A percentile compares a stretch with the other conserved stretches of the same genome.
Conservation (phyloP, 805 yeast species). For the Candida pini region DNA sequence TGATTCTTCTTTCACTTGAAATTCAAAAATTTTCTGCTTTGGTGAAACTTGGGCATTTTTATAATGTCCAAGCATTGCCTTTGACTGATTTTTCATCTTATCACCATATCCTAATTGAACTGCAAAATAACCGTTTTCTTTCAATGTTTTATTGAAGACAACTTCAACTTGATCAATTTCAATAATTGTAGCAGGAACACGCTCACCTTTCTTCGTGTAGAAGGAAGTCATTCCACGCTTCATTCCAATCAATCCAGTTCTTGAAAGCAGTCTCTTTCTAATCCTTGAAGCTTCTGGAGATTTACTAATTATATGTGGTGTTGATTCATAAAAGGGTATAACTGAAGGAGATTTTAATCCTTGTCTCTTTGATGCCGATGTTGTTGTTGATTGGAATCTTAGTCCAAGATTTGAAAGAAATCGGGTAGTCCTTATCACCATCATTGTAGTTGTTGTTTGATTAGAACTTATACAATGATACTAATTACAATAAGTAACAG, state of each 20-base stretch:
- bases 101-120: conserved; percentile 84
- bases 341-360: conserved; percentile 42
- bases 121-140: conserved; percentile 76
- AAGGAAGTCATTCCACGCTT: conserved; percentile 90
- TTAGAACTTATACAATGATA: too few relatives aligned
- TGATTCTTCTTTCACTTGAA: conserved; percentile 61
- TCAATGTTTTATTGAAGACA: conserved; percentile 58
- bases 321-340: conserved; percentile 41
- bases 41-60: conserved; percentile 80
- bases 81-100: conserved; percentile 56
- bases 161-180: conserved; percentile 90
- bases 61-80: conserved; percentile 69
- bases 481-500: too few relatives aligned
- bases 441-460: too few relatives aligned
- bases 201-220: conserved; percentile 64
- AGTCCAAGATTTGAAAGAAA: too few relatives aligned
- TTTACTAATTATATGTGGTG: conserved; percentile 52
- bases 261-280: conserved; percentile 63
- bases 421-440: too few relatives aligned
- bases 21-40: conserved; percentile 68
- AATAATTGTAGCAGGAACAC: conserved; percentile 78
- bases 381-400: conserved; percentile 39
- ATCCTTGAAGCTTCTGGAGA: conserved; percentile 63
- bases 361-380: conserved; percentile 4
- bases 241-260: conserved; percentile 81